These are phyloP conservation scores for Cercophora scortea DNA, from an alignment of 495 filamentous ascomycete genomes.

Conservation along the genomic window DNA sequence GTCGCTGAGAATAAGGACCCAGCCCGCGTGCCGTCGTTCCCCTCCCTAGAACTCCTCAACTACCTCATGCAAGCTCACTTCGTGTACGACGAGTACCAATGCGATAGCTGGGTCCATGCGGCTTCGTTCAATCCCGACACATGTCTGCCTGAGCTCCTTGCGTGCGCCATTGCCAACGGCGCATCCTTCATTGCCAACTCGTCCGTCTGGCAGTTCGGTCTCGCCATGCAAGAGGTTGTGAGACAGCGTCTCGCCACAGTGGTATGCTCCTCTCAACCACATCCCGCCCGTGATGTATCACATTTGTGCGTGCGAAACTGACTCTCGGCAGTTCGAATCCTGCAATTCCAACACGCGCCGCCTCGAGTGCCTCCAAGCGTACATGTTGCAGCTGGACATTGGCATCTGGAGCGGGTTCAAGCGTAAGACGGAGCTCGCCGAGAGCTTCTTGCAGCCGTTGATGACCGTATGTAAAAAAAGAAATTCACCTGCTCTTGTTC, in stretches of 20 bases:
- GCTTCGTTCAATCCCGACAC: slow-evolving; percentile 10
- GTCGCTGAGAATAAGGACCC: slow-evolving; percentile 6
- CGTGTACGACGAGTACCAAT: slow-evolving; percentile 11
- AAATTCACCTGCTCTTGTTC: neutral
- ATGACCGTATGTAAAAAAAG: slow-evolving; percentile 33
- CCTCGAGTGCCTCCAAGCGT: slow-evolving; percentile 44
- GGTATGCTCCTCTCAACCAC: slow-evolving; percentile 1
- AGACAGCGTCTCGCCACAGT: slow-evolving; percentile 35
- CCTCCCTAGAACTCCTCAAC: slow-evolving; percentile 16
- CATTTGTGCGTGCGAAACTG: neutral
- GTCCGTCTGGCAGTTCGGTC: slow-evolving; percentile 49
- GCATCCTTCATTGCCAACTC: slow-evolving; percentile 41
- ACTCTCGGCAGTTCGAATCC: slow-evolving; percentile 33
- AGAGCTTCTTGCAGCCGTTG: slow-evolving; percentile 46
- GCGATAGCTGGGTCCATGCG: slow-evolving; percentile 15
- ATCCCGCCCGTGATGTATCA: neutral
- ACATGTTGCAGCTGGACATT: slow-evolving; percentile 40
- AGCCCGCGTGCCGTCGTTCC: slow-evolving; percentile 7
- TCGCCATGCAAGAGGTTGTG: slow-evolving; percentile 49
- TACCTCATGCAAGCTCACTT: slow-evolving; percentile 15
- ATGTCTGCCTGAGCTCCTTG: slow-evolving; percentile 39
- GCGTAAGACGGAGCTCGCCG: slow-evolving; percentile 53
- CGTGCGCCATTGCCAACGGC: slow-evolving; percentile 40
- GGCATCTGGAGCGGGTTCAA: slow-evolving; percentile 56
- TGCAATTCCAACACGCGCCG: slow-evolving; percentile 47